Percentiles rank a stretch among this genome's conserved stretches.
phyloP scores from a whole-genome alignment of 2,329 filamentous ascomycete genomes.

The Diaporthe caulivora region DNA sequence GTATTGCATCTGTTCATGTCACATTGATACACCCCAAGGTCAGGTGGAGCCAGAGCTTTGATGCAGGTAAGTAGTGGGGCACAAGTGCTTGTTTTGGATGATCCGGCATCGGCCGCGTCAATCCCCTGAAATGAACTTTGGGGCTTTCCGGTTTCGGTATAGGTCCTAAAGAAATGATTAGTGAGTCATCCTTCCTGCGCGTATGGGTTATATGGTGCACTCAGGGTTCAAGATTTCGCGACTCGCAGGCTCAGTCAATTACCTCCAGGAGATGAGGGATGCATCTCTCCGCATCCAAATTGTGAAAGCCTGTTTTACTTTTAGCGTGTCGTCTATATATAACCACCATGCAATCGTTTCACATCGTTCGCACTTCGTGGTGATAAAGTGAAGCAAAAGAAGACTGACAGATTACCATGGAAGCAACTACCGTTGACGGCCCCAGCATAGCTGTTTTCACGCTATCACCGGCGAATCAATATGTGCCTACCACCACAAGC shows the following conservation, averaged over 20 bases:
- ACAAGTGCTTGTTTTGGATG: neutral
- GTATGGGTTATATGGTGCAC: neutral
- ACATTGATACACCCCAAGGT: too few species aligned
- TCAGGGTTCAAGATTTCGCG: neutral
- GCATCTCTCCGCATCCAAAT: neutral
- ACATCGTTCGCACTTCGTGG: neutral
- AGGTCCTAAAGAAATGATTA: neutral
- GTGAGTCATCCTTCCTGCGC: slow-evolving; percentile 6
- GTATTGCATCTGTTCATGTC: too few species aligned
- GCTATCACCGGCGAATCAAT: neutral
- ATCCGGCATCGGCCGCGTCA: neutral
- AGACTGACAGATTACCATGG: neutral
- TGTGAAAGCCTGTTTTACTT: neutral
- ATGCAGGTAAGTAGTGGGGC: too few species aligned
- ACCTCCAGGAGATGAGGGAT: neutral
- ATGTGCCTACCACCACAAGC: neutral
- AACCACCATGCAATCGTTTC: neutral
- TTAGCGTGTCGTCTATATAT: too few species aligned
- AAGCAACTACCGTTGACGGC: slow-evolving; percentile 17
- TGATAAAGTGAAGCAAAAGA: too few species aligned
- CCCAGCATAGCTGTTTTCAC: neutral
- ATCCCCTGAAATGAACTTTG: neutral
- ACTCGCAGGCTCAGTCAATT: neutral
- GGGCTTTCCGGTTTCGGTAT: neutral
- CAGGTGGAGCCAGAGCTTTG: too few species aligned